A percentile compares a stretch with the other conserved stretches of the same genome.
These are phyloP conservation scores for Capsella bursapastoris DNA, from an alignment of 345 rosid species.

Conservation along the genomic window DNA sequence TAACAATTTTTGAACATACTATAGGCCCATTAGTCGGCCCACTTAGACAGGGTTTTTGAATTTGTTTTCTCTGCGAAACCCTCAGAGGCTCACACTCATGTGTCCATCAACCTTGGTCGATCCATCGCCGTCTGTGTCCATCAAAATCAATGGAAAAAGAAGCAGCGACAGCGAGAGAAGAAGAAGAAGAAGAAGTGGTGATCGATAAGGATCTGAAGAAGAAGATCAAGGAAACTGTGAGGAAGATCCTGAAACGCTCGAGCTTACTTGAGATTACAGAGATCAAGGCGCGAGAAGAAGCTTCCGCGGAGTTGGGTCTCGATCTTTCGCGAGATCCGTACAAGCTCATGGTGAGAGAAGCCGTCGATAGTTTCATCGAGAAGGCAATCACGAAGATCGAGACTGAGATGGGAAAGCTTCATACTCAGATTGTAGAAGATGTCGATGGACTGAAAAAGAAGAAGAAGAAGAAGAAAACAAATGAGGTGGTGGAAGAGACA, in stretches of 20 bases:
- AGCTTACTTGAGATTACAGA: constrained; percentile 48
- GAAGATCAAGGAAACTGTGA: constrained; percentile 44
- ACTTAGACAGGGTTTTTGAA: not conserved
- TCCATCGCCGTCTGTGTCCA: constrained; percentile 1
- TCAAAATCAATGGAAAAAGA: constrained; percentile 33
- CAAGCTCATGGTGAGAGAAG: constrained; percentile 42
- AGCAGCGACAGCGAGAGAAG: constrained; percentile 2
- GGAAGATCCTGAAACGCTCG: constrained; percentile 44
- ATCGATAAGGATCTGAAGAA: constrained; percentile 39
- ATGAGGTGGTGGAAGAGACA: constrained; percentile 4
- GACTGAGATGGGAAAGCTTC: constrained; percentile 29
- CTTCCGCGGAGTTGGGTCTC: constrained; percentile 43
- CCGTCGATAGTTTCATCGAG: constrained; percentile 46
- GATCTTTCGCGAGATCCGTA: constrained; percentile 45
- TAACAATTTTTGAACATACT: too few relatives aligned
- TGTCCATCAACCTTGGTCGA: too few relatives aligned
- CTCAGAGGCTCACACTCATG: not conserved
- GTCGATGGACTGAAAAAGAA: constrained; percentile 13
- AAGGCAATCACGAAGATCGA: constrained; percentile 30
- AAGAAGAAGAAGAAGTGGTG: not conserved
- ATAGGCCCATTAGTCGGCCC: constrained; percentile 15
- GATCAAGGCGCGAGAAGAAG: constrained; percentile 47
- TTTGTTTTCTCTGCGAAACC: not conserved
- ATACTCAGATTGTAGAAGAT: constrained; percentile 28
- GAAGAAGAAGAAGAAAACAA: not conserved